These are phyloP conservation scores for Piromyces sp. DNA, from an alignment of 192 early-diverging fungal species.

Conservation along the genomic window DNA sequence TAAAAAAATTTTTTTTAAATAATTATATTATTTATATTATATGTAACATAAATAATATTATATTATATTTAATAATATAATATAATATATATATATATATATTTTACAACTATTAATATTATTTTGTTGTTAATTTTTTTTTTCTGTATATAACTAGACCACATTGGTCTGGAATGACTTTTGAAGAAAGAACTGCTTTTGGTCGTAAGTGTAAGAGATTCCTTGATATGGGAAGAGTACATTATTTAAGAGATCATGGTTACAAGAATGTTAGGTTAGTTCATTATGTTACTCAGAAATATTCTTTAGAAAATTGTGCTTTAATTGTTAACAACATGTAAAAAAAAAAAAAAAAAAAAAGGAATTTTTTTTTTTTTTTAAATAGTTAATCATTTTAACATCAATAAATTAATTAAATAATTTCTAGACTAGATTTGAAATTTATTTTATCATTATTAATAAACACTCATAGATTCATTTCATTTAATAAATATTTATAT, in stretches of 20 bases:
- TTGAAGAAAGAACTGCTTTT: constrained; percentile 34
- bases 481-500: too few relatives aligned
- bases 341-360: not conserved
- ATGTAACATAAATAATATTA: too few relatives aligned
- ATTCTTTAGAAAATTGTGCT: not conserved
- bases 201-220: constrained; percentile 60
- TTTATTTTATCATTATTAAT: too few relatives aligned
- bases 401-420: too few relatives aligned
- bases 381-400: too few relatives aligned
- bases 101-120: too few relatives aligned
- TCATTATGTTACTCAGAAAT: not conserved
- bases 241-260: constrained; percentile 19
- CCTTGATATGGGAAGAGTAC: constrained; percentile 52
- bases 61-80: too few relatives aligned
- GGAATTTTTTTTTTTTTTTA: not conserved
- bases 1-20: not conserved
- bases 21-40: not conserved
- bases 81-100: too few relatives aligned
- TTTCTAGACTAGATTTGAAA: too few relatives aligned
- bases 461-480: too few relatives aligned
- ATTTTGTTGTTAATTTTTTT: not conserved
- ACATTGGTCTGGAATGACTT: constrained; percentile 55
- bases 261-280: not conserved
- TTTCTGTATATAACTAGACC: constrained; percentile 10
- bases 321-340: not conserved